Percentiles rank a stretch among this genome's conserved stretches.
Conservation (phyloP, 2,329 filamentous ascomycete genomes). For the Ophiostoma ulmi region DNA sequence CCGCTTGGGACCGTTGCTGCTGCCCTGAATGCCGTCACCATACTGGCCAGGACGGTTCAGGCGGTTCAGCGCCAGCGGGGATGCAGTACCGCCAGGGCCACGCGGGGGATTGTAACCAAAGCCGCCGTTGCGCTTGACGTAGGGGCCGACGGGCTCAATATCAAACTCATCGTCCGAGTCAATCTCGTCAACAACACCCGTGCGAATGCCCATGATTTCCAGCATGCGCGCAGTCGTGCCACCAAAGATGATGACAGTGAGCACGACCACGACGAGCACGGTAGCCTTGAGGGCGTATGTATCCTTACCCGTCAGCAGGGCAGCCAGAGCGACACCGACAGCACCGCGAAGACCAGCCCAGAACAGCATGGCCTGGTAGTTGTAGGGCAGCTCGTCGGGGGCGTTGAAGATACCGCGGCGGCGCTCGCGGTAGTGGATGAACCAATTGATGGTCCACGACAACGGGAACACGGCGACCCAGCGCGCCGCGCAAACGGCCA, state of each 20-base stretch:
- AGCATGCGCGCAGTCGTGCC: slow-evolving; percentile 97
- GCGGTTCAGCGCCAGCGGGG: slow-evolving; percentile 51
- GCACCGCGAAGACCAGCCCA: slow-evolving; percentile 95
- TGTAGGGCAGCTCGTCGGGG: slow-evolving; percentile 83
- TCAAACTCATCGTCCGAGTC: slow-evolving; percentile 99
- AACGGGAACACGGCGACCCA: slow-evolving; percentile 95
- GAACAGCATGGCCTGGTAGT: slow-evolving; percentile 99
- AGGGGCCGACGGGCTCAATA: slow-evolving; percentile 73
- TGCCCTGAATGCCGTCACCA: slow-evolving; percentile 23
- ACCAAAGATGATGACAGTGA: slow-evolving; percentile 98
- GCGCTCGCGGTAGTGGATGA: slow-evolving; percentile 78
- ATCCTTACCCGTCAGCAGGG: slow-evolving; percentile 77
- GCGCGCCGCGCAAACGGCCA: slow-evolving; percentile 85
- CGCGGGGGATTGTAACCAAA: slow-evolving; percentile 71
- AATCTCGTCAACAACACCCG: slow-evolving; percentile 91
- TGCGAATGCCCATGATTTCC: slow-evolving; percentile 93
- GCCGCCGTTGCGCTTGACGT: slow-evolving; percentile 73
- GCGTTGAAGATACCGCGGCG: slow-evolving; percentile 66
- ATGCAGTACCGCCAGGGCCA: slow-evolving; percentile 42
- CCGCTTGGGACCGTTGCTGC: slow-evolving; percentile 27
- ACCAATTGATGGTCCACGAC: slow-evolving; percentile 83
- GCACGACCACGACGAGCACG: slow-evolving; percentile 92
- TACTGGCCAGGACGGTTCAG: slow-evolving; percentile 36
- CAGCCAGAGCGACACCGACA: slow-evolving; percentile 89
- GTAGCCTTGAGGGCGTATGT: slow-evolving; percentile 81